Evolutionary conservation across 768 basidiomycete species (phyloP).

Genomic region (Termitomyces sp.): DNA sequence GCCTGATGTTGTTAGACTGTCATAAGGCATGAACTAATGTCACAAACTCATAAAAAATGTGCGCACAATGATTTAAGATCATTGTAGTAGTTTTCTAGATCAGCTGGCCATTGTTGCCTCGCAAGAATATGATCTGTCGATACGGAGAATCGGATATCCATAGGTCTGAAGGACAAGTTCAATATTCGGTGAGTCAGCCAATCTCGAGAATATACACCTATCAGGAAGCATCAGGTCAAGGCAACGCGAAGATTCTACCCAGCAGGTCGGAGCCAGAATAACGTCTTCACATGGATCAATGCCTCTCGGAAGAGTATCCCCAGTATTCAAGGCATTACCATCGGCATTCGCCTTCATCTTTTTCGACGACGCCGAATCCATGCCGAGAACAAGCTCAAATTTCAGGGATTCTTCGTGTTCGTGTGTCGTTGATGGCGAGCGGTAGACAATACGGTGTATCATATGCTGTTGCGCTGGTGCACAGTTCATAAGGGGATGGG

Average conservation of each 20-base stretch:
- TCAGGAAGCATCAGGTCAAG: slow-evolving; percentile 55
- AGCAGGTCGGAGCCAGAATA: slow-evolving; percentile 22
- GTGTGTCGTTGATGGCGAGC: slow-evolving; percentile 20
- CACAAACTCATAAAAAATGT: background rate
- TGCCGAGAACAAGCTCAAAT: slow-evolving; percentile 33
- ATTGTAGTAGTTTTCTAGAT: slow-evolving; percentile 35
- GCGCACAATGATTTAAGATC: slow-evolving; percentile 41
- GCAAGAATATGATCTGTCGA: slow-evolving; percentile 26
- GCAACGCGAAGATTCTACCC: slow-evolving; percentile 28
- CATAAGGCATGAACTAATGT: slow-evolving; percentile 5
- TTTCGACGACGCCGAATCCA: background rate
- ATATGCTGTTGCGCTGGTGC: slow-evolving; percentile 25
- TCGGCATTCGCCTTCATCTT: background rate
- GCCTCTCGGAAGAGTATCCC: background rate
- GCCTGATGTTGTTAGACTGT: slow-evolving; percentile 29
- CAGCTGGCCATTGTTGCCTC: slow-evolving; percentile 30
- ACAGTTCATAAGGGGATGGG: slow-evolving; percentile 26
- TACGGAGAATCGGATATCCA: slow-evolving; percentile 52
- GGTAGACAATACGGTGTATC: slow-evolving; percentile 47
- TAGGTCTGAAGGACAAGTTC: slow-evolving; percentile 31
- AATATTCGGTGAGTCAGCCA: background rate
- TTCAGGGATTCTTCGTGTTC: slow-evolving; percentile 23
- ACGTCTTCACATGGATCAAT: background rate
- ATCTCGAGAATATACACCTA: slow-evolving; percentile 30
- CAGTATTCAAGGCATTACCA: background rate